These are phyloP conservation scores for Porcisia deanei DNA, from an alignment of 208 protist genomes.

Conservation along the genomic window DNA sequence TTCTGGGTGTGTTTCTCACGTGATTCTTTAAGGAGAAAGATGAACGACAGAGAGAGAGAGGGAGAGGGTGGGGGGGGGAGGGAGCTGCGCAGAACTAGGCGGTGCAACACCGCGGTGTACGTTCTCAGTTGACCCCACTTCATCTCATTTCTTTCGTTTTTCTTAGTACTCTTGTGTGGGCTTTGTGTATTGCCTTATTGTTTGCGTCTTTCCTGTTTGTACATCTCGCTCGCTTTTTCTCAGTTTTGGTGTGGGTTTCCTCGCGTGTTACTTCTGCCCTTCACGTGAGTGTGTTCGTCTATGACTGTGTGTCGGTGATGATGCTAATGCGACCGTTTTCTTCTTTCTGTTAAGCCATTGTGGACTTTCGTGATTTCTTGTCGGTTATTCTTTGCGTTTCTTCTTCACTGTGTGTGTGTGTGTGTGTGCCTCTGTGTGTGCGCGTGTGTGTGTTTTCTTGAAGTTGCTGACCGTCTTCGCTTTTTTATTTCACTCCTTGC, in stretches of 20 bases:
- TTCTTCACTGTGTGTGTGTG: background rate
- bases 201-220: background rate
- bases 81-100: background rate
- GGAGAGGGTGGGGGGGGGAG: background rate
- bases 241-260: background rate
- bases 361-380: background rate
- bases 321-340: background rate
- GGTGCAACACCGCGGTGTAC: background rate
- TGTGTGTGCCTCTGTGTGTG: background rate
- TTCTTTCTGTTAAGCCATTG: background rate
- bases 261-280: background rate
- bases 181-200: background rate
- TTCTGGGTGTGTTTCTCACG: background rate
- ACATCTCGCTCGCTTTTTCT: background rate
- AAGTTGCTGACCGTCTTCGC: too few species aligned
- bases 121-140: too few species aligned
- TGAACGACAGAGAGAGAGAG: background rate
- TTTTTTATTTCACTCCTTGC: background rate
- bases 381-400: conserved; percentile 11
- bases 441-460: background rate
- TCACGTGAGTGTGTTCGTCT: background rate
- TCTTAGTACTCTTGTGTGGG: background rate
- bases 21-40: background rate
- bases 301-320: background rate
- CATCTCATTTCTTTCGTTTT: background rate